Evolutionary conservation across 352 stramenopile genomes (phyloP).

Genomic region (Globisporangium radiosum): DNA sequence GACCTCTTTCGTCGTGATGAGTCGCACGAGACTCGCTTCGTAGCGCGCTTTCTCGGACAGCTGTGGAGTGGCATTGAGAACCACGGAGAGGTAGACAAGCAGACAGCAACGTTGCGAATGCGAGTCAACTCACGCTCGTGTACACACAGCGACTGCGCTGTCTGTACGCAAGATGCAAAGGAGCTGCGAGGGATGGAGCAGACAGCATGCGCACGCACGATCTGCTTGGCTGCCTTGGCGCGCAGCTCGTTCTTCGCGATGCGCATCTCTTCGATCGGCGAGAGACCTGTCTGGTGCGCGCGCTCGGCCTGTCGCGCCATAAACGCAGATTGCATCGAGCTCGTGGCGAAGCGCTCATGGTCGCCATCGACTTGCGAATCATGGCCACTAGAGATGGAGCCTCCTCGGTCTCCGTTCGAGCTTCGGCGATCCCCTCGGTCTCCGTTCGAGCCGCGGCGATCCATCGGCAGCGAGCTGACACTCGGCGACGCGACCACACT

Average conservation of each 20-base stretch:
- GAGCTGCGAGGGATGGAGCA: too few relatives aligned
- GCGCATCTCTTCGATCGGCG: conserved; percentile 81
- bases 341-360: conserved; percentile 1
- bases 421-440: not conserved
- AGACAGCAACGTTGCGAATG: too few relatives aligned
- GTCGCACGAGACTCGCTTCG: conserved; percentile 42
- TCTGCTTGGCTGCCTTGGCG: conserved; percentile 53
- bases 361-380: conserved; percentile 1
- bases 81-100: not conserved
- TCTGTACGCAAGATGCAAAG: not conserved
- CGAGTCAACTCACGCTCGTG: too few relatives aligned
- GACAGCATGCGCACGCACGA: conserved; percentile 18
- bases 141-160: too few relatives aligned
- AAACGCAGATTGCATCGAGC: conserved; percentile 35
- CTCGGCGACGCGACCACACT: too few relatives aligned
- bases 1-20: conserved; percentile 55
- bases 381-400: too few relatives aligned
- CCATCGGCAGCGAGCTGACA: not conserved
- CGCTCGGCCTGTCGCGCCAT: conserved; percentile 72
- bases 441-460: not conserved
- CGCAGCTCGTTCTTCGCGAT: conserved; percentile 75
- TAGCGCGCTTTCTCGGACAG: conserved; percentile 22
- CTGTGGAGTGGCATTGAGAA: conserved; percentile 1
- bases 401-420: not conserved
- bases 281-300: conserved; percentile 62